Base-by-base conservation (phyloP, 2,329 filamentous ascomycete species). In the Fusarium sp. region DNA sequence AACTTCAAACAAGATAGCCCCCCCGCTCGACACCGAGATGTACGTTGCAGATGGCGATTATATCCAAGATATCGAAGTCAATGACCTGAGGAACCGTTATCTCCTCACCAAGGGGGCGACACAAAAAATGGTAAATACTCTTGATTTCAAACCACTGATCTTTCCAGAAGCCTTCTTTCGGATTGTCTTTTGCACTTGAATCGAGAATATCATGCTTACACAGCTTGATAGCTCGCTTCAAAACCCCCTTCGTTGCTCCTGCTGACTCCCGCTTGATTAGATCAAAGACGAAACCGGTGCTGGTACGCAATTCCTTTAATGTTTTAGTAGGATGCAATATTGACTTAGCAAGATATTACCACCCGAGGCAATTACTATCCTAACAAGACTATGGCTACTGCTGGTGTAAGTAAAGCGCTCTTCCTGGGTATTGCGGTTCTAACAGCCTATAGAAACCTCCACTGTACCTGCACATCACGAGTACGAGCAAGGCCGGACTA, bases 211-310 rank as follows among this genome's bases (percentile, higher is more conserved):
- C 84, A 88, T 88, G 88, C 89, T 92, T 91, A 92, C 90, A 82
- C 79, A 81, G 85, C 85, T 83, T 84, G 83, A 86, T 88, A 91
- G 89, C 88, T 87, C 82, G 79, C 80, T 82, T 82, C 82, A 80
- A 80, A 80, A 77, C 80, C 80, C 84, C 86, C 88, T 90, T 89
- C 89, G 89, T 92, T 90, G 88, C 92, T 93, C 89, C 89, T 96
- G 93, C 94, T 98, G 89, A 97, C 94, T 89, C 90, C 86, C 83
- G 86, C 89, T 88, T 96, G 90, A 92, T 92, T 94, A 99, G 96
- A 99, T 99, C 78, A 97, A 97, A 91, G 95, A 97, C 85, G 93
- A 97, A 78, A 98, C 95, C 90, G 96, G 96, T 88, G 95, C 96
- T 87, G 96, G 96, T 99, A 99, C 90, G 94, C 89, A 83, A 59